Base-by-base conservation (phyloP, 495 filamentous ascomycete species). In the Trypethelium eluteriae region DNA sequence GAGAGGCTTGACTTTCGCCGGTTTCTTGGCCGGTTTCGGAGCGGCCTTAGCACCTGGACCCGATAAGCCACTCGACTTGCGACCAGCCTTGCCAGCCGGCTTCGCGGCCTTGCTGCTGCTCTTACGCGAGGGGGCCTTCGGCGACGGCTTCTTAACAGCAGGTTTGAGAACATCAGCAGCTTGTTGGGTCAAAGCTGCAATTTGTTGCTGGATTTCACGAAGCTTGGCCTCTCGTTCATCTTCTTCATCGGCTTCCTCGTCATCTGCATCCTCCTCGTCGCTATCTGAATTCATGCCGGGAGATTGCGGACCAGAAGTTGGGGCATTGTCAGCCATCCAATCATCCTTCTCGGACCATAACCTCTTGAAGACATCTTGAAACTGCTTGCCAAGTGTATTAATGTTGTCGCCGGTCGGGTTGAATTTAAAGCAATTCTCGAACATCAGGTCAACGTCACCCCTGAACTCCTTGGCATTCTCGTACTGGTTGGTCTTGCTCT, bases 351-450 rank as follows among this genome's bases (percentile, higher is more conserved):
- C 83, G 0, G 76, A 74, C 83, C 91, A 90, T 72, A 94, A 86
- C 14, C 77, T 70, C 38, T 91, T 83, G 78, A 93, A 96, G 1
- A 93, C 67, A 14, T 81, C 80, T 72, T 94, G 84, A 3, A 95
- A 78, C 59, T 84, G 78, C 68, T 88, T 83, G 12, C 91, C 94
- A 71, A 88, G 80, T 3, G 77, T 50, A 67, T 89, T 84, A 11
- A 95, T 88, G 0, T 84, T 80, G 70, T 96, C 91, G n/a, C 83
- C 85, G 1, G 79, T 77, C 39, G 91, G 88, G 73, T 98, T 98
- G 84, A 96, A 98, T 36, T 88, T 86, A 79, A 84, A 90, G 75
- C 93, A 96, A 74, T 98, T 98, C 65, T 85, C 82, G 72, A 98
- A 86, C 67, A 98, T 93, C 57, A 90, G 82, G 32, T 83, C 83